phyloP scores from a whole-genome alignment of 2,329 filamentous ascomycete genomes.

The Parasarocladium wereldwijsianum region DNA sequence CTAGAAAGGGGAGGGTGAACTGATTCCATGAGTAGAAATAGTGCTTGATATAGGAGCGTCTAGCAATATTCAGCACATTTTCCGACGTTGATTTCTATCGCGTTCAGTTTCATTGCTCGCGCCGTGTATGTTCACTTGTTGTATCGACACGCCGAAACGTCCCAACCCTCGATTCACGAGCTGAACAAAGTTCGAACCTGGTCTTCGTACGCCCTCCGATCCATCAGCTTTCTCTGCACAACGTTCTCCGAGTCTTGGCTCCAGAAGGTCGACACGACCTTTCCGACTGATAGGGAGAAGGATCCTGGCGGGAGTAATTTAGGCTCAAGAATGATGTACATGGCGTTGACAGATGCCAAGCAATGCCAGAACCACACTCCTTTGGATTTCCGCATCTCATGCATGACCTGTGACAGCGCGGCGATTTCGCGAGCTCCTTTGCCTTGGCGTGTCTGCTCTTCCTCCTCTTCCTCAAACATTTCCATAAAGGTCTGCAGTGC shows the following conservation, averaged over 20 bases:
- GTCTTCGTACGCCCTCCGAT: constrained; percentile 5
- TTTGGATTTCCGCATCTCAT: constrained; percentile 8
- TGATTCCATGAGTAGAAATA: no score
- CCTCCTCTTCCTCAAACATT: constrained; percentile 7
- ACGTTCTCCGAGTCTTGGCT: constrained; percentile 3
- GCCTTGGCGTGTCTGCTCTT: constrained; percentile 1
- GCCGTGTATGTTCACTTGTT: no score
- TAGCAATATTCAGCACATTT: background rate
- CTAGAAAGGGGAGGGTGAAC: no score
- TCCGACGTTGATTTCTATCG: no score
- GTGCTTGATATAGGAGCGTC: no score
- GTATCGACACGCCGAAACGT: no score
- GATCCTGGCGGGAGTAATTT: constrained; percentile 4
- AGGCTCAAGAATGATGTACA: constrained; percentile 5
- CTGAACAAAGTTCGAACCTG: constrained; percentile 3
- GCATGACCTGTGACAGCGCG: constrained; percentile 6
- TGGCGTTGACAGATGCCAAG: constrained; percentile 6
- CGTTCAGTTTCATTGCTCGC: no score
- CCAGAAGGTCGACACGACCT: constrained; percentile 5
- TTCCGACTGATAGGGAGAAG: constrained; percentile 4
- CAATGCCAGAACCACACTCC: constrained; percentile 9
- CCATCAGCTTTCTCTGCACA: constrained; percentile 5
- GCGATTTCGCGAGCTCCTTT: no score
- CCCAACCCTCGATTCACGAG: no score
- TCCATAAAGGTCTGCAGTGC: no score